phyloP scores from a whole-genome alignment of 176 grass and related monocot genomes.

The Musa schizocarpa region DNA sequence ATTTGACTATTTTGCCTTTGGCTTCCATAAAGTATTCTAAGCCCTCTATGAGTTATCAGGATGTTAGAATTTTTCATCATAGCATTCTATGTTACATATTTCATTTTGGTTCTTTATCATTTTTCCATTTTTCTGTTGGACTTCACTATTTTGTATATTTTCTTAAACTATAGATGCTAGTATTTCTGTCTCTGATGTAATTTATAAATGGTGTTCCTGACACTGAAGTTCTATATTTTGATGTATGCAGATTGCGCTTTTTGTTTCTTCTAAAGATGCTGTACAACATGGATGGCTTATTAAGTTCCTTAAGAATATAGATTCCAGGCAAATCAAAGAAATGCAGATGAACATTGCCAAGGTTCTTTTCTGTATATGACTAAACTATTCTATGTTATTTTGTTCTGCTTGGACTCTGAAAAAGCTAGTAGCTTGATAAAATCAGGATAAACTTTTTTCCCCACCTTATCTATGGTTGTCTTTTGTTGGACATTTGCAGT shows the following conservation, averaged over 20 bases:
- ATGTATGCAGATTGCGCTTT: slow-evolving; percentile 60
- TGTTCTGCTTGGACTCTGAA: not conserved
- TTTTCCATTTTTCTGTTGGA: not conserved
- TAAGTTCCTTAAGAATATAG: slow-evolving; percentile 58
- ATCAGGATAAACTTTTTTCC: not conserved
- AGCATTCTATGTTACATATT: not conserved
- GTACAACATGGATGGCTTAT: slow-evolving; percentile 74
- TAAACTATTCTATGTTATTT: not conserved
- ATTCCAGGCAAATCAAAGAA: slow-evolving; percentile 39
- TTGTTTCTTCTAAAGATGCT: slow-evolving; percentile 84
- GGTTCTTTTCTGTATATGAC: slow-evolving; percentile 32
- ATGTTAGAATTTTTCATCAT: no score
- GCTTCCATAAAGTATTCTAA: no score
- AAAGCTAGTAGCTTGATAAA: not conserved
- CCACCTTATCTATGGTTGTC: not conserved
- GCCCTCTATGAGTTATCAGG: no score
- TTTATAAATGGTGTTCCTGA: not conserved
- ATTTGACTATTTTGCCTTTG: no score
- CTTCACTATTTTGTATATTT: not conserved
- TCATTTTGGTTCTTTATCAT: not conserved
- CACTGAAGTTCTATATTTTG: not conserved
- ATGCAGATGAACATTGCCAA: slow-evolving; percentile 70
- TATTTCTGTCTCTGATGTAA: not conserved
- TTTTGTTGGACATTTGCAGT: slow-evolving; percentile 33
- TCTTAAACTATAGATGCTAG: not conserved